Evolutionary conservation across 2,329 filamentous ascomycete species (phyloP).

Genomic region (Ophiostoma sp.): DNA sequence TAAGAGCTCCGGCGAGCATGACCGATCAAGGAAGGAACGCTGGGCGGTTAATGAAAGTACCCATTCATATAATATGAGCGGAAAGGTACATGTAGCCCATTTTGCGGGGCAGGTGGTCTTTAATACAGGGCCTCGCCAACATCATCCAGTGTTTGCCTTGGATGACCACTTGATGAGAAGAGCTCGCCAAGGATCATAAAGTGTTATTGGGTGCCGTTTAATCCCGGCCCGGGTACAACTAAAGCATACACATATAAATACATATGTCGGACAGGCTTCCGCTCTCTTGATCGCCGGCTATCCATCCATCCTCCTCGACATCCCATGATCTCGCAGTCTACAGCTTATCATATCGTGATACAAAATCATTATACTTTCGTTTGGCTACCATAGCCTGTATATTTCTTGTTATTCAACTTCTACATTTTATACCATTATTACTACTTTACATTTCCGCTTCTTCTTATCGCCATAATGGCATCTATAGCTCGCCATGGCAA

Average conservation of each 20-base stretch:
- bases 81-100: conserved; percentile 3
- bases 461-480: not conserved
- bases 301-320: not conserved
- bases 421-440: not conserved
- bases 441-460: not conserved
- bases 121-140: conserved; percentile 1
- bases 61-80: not conserved
- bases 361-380: not conserved
- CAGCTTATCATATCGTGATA: not conserved
- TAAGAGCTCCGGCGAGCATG: conserved; percentile 22
- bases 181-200: not conserved
- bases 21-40: conserved; percentile 21
- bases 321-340: not conserved
- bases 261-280: not conserved
- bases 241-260: not conserved
- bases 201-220: not conserved
- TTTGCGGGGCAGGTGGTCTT: conserved; percentile 11
- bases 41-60: conserved; percentile 8
- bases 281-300: not conserved
- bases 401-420: not conserved
- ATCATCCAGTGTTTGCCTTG: not conserved
- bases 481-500: conserved; percentile 23
- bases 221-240: not conserved
- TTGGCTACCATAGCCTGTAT: not conserved
- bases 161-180: not conserved